Evolutionary conservation across 2,329 filamentous ascomycete genomes (phyloP), one percentile per base, ranked within the genome.

Genomic region (Monosporascus sp.): DNA sequence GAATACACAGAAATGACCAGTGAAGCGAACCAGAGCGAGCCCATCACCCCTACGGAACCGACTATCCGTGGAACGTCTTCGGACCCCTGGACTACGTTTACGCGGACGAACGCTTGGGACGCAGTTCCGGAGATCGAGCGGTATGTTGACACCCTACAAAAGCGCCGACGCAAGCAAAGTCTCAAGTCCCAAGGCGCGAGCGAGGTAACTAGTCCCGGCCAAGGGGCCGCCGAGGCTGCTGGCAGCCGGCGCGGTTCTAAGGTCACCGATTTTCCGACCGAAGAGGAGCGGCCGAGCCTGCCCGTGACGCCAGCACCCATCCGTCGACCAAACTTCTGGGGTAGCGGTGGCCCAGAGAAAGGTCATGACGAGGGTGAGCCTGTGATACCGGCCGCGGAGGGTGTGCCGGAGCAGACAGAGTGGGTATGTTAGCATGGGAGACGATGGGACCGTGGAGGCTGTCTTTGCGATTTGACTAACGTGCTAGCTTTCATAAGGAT

Each of bases 101-200:
- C 83, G n/a, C 81, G 85, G 47, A 82, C 78, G 49, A 99, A 97
- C 70, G 92, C 91, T 17, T 99, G 94, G 94, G 94, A 99, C 64
- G 89, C 90, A 51, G 82, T 95, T 50, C 89, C 89, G 14, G 88
- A 90, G 60, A 99, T 99, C 63, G 86, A 90, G 64, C 82, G 83
- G 58, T 99, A 97, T 67, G 89, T 97, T 51, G 88, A 89, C 58
- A 80, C 83, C 51, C 76, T 96, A 52, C 85, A 88, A 62, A 84
- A 86, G 68, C 79, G 82, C 65, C 73, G 71, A 49, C 73, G 74
- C 46, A 61, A 65, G 41, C 64, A 59, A 44, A 71, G 67, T 56
- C 61, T 65, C 48, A 68, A 69, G 55, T 63, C 59, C 48, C 62
- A 63, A 28, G 64, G 63, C 46, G 57, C 53, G 24, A 58, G 68